These are phyloP conservation scores for Trapa bicornis DNA, from an alignment of 345 rosid species.

Conservation along the genomic window DNA sequence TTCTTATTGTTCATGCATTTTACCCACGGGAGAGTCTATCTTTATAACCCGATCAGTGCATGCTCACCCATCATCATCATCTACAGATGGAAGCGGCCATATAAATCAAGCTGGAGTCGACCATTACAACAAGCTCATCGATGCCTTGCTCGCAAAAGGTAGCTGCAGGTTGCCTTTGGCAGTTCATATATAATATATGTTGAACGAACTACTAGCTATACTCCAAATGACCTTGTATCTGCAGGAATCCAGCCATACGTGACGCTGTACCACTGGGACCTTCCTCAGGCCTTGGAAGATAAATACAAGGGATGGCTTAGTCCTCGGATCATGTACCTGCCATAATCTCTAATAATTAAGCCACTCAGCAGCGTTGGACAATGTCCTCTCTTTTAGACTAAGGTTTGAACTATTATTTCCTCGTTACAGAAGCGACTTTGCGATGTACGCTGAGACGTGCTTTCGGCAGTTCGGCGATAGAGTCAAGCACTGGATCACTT, in stretches of 20 bases:
- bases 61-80: too few species aligned
- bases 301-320: slow-evolving; percentile 76
- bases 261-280: slow-evolving; percentile 94
- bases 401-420: not conserved
- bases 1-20: too few species aligned
- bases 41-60: too few species aligned
- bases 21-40: too few species aligned
- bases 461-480: slow-evolving; percentile 81
- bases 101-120: slow-evolving; percentile 88
- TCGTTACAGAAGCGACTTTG: slow-evolving; percentile 57
- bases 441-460: slow-evolving; percentile 67
- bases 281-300: slow-evolving; percentile 79
- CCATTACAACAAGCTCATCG: slow-evolving; percentile 70
- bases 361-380: too few species aligned
- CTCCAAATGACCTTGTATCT: too few species aligned
- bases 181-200: too few species aligned
- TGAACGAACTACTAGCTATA: too few species aligned
- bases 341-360: too few species aligned
- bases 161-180: not conserved
- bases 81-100: slow-evolving; percentile 54
- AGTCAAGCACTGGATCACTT: slow-evolving; percentile 84
- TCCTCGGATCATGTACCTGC: slow-evolving; percentile 48
- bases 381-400: too few species aligned
- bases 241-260: slow-evolving; percentile 87
- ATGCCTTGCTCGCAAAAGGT: slow-evolving; percentile 67